phyloP scores from a whole-genome alignment of 768 basidiomycete species.

The Chalciporus pseudorubinellus region DNA sequence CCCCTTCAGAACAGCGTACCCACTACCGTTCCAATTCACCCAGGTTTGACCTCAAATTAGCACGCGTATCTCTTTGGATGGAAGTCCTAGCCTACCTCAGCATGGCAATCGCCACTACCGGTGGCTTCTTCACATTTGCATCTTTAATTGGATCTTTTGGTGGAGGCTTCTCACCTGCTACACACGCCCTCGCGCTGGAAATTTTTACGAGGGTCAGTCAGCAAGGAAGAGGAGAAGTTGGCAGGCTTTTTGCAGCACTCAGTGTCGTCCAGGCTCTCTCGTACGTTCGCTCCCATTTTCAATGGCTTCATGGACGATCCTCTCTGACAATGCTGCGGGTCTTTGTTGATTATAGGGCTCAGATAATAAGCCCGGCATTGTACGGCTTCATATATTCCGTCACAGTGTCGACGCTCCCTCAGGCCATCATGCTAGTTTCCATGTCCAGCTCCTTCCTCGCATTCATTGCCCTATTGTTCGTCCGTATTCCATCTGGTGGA shows the following conservation, averaged over 20 bases:
- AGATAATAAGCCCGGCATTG: slow-evolving; percentile 68
- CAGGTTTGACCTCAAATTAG: slow-evolving; percentile 67
- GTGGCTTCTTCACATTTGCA: slow-evolving; percentile 50
- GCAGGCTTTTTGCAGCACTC: slow-evolving; percentile 77
- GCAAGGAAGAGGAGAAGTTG: slow-evolving; percentile 48
- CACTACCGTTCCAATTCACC: slow-evolving; percentile 35
- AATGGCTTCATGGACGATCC: background rate
- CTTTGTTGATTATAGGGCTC: slow-evolving; percentile 41
- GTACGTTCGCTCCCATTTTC: slow-evolving; percentile 33
- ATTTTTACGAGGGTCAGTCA: slow-evolving; percentile 55
- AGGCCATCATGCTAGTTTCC: slow-evolving; percentile 65
- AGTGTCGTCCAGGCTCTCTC: slow-evolving; percentile 71
- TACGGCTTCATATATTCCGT: slow-evolving; percentile 70
- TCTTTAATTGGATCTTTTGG: slow-evolving; percentile 56
- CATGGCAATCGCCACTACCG: slow-evolving; percentile 47
- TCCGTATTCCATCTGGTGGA: slow-evolving; percentile 37
- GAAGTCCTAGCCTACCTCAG: slow-evolving; percentile 51
- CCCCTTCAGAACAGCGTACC: background rate
- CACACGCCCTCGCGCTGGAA: slow-evolving; percentile 70
- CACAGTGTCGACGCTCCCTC: slow-evolving; percentile 69
- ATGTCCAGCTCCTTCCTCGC: slow-evolving; percentile 39
- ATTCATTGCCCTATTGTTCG: slow-evolving; percentile 44
- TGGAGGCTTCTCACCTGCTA: slow-evolving; percentile 60
- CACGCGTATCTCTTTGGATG: slow-evolving; percentile 57
- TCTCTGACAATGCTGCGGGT: background rate